Conservation (phyloP, 2,329 filamentous ascomycete genomes). For the Diaporthe nobilis region DNA sequence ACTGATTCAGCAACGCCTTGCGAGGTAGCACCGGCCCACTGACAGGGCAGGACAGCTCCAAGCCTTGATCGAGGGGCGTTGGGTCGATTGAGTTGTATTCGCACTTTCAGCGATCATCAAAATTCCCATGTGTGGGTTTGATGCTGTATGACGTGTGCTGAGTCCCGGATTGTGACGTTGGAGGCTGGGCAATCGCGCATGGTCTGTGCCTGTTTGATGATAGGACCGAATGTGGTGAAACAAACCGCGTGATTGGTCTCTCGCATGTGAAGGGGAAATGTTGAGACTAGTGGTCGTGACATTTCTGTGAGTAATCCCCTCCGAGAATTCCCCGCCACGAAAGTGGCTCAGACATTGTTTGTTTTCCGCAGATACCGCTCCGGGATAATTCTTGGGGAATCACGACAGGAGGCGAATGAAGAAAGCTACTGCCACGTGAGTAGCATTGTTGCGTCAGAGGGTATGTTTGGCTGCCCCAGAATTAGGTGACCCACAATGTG, state of each 20-base stretch:
- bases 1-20: conserved; percentile 21
- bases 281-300: background rate
- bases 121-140: background rate
- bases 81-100: background rate
- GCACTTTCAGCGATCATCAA: background rate
- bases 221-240: background rate
- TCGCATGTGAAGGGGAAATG: background rate
- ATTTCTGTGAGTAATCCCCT: background rate
- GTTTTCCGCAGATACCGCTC: background rate
- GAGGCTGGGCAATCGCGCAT: conserved; percentile 1
- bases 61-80: background rate
- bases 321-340: conserved; percentile 6
- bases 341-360: background rate
- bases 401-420: background rate
- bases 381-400: background rate
- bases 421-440: too few species aligned
- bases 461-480: background rate
- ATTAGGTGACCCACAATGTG: background rate
- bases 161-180: conserved; percentile 3
- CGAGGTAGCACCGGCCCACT: background rate
- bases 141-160: conserved; percentile 25
- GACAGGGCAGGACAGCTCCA: background rate
- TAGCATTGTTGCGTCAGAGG: background rate
- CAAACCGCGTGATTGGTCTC: background rate
- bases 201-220: conserved; percentile 21